Conservation (phyloP, 805 yeast genomes). For the Ascoidea rubescens region DNA sequence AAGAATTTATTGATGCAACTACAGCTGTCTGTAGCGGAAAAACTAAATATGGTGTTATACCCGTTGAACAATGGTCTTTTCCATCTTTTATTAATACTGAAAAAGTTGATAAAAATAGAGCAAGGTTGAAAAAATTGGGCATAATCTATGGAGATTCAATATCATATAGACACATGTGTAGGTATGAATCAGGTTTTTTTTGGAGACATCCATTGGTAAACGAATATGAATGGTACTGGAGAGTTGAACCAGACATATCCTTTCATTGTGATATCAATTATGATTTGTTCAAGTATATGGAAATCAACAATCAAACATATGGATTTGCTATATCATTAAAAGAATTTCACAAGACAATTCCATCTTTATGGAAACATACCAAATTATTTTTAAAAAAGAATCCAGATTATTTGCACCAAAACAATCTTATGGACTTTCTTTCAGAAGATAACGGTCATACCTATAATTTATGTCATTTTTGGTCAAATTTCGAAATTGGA, state of each 20-base stretch:
- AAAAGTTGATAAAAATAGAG: conserved; percentile 32
- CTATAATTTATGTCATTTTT: conserved; percentile 43
- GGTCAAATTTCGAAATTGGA: conserved; percentile 61
- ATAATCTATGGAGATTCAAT: conserved; percentile 50
- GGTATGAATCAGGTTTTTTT: conserved; percentile 84
- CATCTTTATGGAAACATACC: conserved; percentile 64
- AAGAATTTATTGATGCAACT: conserved; percentile 50
- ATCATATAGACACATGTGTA: conserved; percentile 85
- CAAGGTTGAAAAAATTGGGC: conserved; percentile 26
- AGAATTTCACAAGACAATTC: conserved; percentile 75
- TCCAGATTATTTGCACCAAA: conserved; percentile 47
- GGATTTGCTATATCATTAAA: conserved; percentile 76
- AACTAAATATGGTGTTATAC: conserved; percentile 59
- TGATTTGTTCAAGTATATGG: conserved; percentile 77
- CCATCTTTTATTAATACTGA: conserved; percentile 69
- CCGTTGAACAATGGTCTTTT: conserved; percentile 71
- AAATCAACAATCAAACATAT: conserved; percentile 63
- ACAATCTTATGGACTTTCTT: conserved; percentile 54
- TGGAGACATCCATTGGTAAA: conserved; percentile 60
- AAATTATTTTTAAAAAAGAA: conserved; percentile 44
- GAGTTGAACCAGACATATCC: conserved; percentile 89
- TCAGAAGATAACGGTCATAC: conserved; percentile 51
- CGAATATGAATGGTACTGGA: conserved; percentile 79
- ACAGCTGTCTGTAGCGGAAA: conserved; percentile 44
- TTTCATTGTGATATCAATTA: conserved; percentile 76